Conservation (phyloP, 352 stramenopile species). For the Globisporangium camurandrum region DNA sequence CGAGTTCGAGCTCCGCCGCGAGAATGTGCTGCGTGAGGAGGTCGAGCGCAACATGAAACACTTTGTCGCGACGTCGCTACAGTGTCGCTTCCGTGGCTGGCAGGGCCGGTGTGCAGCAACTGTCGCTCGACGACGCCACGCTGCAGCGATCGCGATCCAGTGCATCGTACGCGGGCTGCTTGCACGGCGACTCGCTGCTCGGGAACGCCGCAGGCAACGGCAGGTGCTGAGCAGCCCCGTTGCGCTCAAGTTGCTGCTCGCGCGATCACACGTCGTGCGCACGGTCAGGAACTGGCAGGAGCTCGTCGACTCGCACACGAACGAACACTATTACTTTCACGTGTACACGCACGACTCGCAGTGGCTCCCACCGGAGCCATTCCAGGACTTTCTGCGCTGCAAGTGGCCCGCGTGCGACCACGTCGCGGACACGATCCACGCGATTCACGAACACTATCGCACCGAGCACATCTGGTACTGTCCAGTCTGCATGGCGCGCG, state of each 20-base stretch:
- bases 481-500: slow-evolving; percentile 62
- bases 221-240: slow-evolving; percentile 66
- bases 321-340: slow-evolving; percentile 85
- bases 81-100: slow-evolving; percentile 58
- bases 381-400: slow-evolving; percentile 50
- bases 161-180: slow-evolving; percentile 46
- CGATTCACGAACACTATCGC: slow-evolving; percentile 71
- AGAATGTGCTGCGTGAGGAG: slow-evolving; percentile 67
- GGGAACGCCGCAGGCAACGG: slow-evolving; percentile 34
- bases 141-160: slow-evolving; percentile 50
- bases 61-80: slow-evolving; percentile 63
- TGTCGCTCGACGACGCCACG: slow-evolving; percentile 23
- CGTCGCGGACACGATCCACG: slow-evolving; percentile 51
- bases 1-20: slow-evolving; percentile 34
- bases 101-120: slow-evolving; percentile 32
- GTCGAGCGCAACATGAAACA: slow-evolving; percentile 66
- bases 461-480: slow-evolving; percentile 67
- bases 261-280: slow-evolving; percentile 52
- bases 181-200: slow-evolving; percentile 28
- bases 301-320: slow-evolving; percentile 67
- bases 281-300: slow-evolving; percentile 74
- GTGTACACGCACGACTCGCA: slow-evolving; percentile 73
- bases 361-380: slow-evolving; percentile 63
- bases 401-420: slow-evolving; percentile 55
- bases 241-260: slow-evolving; percentile 56